Evolutionary conservation across 2,329 filamentous ascomycete species (phyloP), one percentile per base, ranked within the genome.

Genomic region (Pseudofabraea citricarpa): DNA sequence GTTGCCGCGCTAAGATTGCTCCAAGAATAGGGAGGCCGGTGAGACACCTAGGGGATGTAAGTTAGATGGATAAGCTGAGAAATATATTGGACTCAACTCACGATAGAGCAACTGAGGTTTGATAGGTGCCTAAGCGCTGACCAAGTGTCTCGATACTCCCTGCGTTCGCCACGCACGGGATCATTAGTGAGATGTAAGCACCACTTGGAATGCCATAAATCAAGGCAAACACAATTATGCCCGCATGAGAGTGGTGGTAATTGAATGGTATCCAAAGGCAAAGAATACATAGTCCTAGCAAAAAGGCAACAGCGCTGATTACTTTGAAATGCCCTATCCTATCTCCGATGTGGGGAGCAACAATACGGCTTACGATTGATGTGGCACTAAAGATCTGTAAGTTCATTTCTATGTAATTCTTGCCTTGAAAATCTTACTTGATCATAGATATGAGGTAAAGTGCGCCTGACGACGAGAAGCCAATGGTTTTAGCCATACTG

Each of bases 171-270:
- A 89, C 68, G 16, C 84, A 66, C 0, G 82, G 74, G 0, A 84
- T 79, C 0, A 71, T 68, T 6, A 88, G 63, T 0, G 75, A 75
- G 36, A 85, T 75, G 51, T 81, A 83, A 2, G 76, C 76, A 9
- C 84, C 85, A 0, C 77, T 80, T 26, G 73, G 73, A 57, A 87
- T 85, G 13, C 84, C 85, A 50, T 84, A 88, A 12, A 85, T 62
- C n/a, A 75, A 66, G 12, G 75, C 71, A 58, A 85, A 88, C 16
- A 79, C 66, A 32, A 87, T 70, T 40, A 83, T 74, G 2, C 75
- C 71, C 0, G 72, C 72, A 3, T 41, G 52, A 2, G 74, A 72
- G 0, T 72, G 70, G 5, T 79, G 72, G 19, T 66, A 67, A 2
- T 65, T 67, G 27, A 66, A 65, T 2, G 70, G 68, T 7, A 79